phyloP scores from a whole-genome alignment of 75 land plant species.

The Pinus albicaulis region DNA sequence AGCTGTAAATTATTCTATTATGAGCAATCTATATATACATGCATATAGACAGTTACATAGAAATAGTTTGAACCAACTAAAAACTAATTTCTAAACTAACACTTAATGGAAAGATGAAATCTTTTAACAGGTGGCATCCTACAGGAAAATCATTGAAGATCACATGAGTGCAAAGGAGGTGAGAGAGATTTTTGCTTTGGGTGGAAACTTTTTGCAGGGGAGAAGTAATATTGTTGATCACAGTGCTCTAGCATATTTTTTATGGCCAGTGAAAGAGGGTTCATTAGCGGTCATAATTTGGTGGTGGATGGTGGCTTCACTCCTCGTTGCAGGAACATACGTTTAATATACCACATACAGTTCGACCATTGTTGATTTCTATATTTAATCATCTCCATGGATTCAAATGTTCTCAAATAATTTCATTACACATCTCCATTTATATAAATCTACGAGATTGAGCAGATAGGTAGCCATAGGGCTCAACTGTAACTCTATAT shows the following conservation, averaged over 20 bases:
- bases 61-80: no score
- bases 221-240: slow-evolving; percentile 15
- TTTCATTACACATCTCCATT: no score
- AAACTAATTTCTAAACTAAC: no score
- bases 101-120: no score
- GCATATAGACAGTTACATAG: no score
- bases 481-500: no score
- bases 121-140: slow-evolving; percentile 24
- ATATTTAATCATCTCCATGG: no score
- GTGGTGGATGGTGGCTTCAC: slow-evolving; percentile 49
- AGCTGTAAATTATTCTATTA: no score
- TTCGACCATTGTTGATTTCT: not conserved
- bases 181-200: slow-evolving; percentile 9
- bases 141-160: slow-evolving; percentile 11
- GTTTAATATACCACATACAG: slow-evolving; percentile 15
- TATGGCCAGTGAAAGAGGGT: slow-evolving; percentile 36
- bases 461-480: no score
- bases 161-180: slow-evolving; percentile 22
- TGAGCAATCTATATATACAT: no score
- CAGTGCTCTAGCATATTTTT: slow-evolving; percentile 34
- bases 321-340: slow-evolving; percentile 17
- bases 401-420: no score
- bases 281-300: slow-evolving; percentile 41
- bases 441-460: no score
- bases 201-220: slow-evolving; percentile 25